A percentile compares a stretch with the other conserved stretches of the same genome.
Conservation (phyloP, 345 rosid genomes). For the Salix viminalis region DNA sequence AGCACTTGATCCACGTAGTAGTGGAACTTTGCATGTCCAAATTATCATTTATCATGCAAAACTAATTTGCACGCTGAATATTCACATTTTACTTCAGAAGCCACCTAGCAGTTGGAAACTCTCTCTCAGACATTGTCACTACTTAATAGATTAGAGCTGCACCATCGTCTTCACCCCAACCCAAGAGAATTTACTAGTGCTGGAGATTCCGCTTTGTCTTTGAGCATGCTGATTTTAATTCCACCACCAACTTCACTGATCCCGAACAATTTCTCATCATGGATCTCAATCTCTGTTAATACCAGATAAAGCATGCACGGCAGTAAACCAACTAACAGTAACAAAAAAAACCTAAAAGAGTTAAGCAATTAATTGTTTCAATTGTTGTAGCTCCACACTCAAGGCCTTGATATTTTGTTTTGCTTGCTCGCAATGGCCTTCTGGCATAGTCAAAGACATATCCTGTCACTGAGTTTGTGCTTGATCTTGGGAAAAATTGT, state of each 20-base stretch:
- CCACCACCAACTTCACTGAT: background rate
- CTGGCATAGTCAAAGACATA: too few species aligned
- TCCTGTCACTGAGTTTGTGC: too few species aligned
- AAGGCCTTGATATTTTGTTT: too few species aligned
- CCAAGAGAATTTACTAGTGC: background rate
- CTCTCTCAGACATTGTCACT: background rate
- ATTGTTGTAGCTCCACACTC: too few species aligned
- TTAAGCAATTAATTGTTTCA: too few species aligned
- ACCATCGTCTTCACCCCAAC: background rate
- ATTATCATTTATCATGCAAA: background rate
- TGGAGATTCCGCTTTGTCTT: background rate
- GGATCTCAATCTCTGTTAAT: background rate
- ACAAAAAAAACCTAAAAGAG: too few species aligned
- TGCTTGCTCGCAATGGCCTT: too few species aligned
- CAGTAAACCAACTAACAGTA: background rate
- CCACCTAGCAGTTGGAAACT: background rate
- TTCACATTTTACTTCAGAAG: background rate
- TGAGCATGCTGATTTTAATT: background rate
- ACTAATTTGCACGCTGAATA: background rate
- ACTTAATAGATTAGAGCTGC: background rate
- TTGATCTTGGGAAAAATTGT: too few species aligned
- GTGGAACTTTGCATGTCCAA: background rate
- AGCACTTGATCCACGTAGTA: background rate
- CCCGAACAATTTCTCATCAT: background rate
- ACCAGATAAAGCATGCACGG: background rate